Conservation (phyloP, 257 asterid species). For the Sherardia arvensis region DNA sequence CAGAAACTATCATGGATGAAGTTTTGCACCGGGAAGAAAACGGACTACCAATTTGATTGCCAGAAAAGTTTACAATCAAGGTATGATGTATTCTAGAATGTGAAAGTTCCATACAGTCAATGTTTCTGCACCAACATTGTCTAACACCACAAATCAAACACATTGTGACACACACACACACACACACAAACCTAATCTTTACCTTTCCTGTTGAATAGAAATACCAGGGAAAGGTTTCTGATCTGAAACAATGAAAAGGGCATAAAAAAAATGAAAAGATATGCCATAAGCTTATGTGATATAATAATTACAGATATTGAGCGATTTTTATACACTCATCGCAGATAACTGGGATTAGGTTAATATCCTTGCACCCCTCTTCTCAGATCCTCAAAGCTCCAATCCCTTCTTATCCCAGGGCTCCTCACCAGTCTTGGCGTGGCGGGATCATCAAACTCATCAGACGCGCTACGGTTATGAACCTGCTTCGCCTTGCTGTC, state of each 20-base stretch:
- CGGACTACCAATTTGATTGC: not conserved
- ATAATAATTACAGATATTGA: not conserved
- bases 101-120: not conserved
- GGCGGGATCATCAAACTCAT: slow-evolving; percentile 2
- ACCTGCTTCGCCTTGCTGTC: not conserved
- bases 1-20: not conserved
- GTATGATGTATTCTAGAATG: not conserved
- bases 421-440: slow-evolving; percentile 38
- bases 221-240: slow-evolving; percentile 1
- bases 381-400: slow-evolving; percentile 44
- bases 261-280: not conserved
- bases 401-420: slow-evolving; percentile 43
- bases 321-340: not conserved
- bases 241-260: not conserved
- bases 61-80: not conserved
- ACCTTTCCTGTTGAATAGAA: slow-evolving; percentile 1
- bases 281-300: not conserved
- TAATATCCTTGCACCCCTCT: slow-evolving; percentile 6
- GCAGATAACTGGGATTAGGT: not conserved
- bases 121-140: slow-evolving; percentile 3
- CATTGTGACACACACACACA: not conserved
- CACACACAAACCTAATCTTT: slow-evolving; percentile 1
- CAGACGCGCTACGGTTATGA: slow-evolving; percentile 18
- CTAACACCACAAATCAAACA: not conserved
- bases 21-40: not conserved